Evolutionary conservation across 2,329 filamentous ascomycete species (phyloP).

Genomic region (Alternaria atra): DNA sequence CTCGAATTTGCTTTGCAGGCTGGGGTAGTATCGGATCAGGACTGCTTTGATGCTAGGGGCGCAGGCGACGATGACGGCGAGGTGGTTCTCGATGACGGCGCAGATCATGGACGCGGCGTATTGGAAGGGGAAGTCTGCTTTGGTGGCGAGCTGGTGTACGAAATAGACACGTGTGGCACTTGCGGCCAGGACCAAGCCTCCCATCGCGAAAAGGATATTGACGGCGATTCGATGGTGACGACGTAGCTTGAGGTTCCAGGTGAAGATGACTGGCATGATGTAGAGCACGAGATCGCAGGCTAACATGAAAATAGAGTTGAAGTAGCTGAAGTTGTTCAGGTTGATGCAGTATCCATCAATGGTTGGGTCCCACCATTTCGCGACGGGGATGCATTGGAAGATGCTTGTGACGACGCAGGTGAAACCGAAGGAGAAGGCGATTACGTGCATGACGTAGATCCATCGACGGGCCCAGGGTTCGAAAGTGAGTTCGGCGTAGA

Average conservation of each 20-base stretch:
- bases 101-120: conserved; percentile 45
- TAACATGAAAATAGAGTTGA: conserved; percentile 51
- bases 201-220: conserved; percentile 45
- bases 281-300: conserved; percentile 51
- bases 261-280: conserved; percentile 51
- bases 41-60: conserved; percentile 46
- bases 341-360: conserved; percentile 46
- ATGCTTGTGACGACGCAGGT: conserved; percentile 46
- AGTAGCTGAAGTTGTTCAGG: conserved; percentile 48
- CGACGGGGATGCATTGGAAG: conserved; percentile 50
- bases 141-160: conserved; percentile 33
- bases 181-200: conserved; percentile 43
- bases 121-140: conserved; percentile 38
- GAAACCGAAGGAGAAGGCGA: conserved; percentile 48
- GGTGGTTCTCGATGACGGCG: conserved; percentile 49
- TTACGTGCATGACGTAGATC: conserved; percentile 47
- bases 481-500: conserved; percentile 52
- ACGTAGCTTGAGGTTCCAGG: conserved; percentile 47
- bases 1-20: conserved; percentile 32
- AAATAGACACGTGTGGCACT: conserved; percentile 38
- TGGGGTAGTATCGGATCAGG: conserved; percentile 35
- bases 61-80: conserved; percentile 49
- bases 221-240: conserved; percentile 46
- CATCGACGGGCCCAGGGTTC: conserved; percentile 30
- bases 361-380: conserved; percentile 42